Evolutionary conservation across 495 filamentous ascomycete genomes (phyloP).

Genomic region (Glutinoglossum americanum): DNA sequence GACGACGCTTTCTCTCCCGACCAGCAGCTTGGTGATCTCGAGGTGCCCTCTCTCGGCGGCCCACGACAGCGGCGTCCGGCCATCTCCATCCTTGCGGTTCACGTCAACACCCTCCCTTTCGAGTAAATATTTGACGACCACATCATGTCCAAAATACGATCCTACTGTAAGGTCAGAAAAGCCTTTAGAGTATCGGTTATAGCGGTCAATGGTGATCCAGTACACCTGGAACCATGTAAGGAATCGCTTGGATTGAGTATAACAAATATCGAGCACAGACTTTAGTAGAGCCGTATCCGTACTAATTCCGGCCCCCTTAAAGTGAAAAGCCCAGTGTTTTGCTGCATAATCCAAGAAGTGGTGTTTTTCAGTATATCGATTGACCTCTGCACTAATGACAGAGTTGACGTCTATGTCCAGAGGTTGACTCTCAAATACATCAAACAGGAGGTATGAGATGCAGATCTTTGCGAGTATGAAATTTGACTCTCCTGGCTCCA

Average conservation of each 20-base stretch:
- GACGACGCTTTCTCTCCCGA: neutral
- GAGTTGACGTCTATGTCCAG: neutral
- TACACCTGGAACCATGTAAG: neutral
- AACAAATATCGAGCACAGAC: neutral
- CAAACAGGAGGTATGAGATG: neutral
- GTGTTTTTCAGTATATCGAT: neutral
- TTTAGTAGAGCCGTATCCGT: neutral
- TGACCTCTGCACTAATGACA: neutral
- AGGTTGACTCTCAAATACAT: neutral
- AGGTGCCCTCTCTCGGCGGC: neutral
- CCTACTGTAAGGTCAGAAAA: neutral
- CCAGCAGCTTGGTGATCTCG: neutral
- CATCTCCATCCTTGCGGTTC: neutral
- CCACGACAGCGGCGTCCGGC: neutral
- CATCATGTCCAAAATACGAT: neutral
- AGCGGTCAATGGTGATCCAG: neutral
- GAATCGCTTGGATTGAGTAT: neutral
- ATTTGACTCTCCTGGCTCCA: neutral
- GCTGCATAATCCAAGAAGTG: neutral
- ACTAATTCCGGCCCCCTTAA: neutral
- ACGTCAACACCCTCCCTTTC: neutral
- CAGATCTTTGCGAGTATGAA: neutral
- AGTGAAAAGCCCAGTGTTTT: neutral
- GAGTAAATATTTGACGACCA: neutral
- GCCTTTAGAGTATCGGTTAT: neutral